Base-by-base conservation (phyloP, 1,284 basidiomycete genomes). In the Vanrija humicola region DNA sequence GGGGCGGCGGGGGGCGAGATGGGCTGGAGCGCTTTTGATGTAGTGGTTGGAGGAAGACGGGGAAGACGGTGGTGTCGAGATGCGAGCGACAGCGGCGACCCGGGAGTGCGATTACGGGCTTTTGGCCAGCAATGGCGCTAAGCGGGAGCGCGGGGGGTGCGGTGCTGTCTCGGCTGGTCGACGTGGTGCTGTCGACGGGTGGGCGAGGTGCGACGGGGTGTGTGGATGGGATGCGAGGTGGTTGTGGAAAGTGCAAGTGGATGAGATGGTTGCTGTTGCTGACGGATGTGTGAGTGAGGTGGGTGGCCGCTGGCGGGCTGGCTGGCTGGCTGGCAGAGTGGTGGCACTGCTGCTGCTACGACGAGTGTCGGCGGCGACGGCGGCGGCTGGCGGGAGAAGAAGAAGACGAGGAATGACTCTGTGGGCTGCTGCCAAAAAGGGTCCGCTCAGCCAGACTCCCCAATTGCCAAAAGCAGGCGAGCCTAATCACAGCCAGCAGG, bases 281-380 rank as follows among this genome's bases (percentile, higher is more conserved):
- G 34, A 34, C 34, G 34, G 34, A 34, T 34, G 9, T 34, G 9
- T 34, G 34, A 12, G 28, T 28, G 28, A 28, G 28, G 3, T 7
- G 28, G 28, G 28, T 6, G 3, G 28, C 28, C 3, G 28, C 28
- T 34, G 34, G 34, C 34, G 7, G 12, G 2, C 21, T 23, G 34
- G 34, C 12, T 34, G 19, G 50, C 2, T 7, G 28, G 29, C 9
- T 23, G 15, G 25, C 25, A 40, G 39, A 6, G n/a, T 42, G 39
- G 39, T 2, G 6, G 39, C 16, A 10, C n/a, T 16, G 39, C 16
- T 3, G 39, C 6, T 18, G n/a, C 8, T 6, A 6, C 3, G 8
- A 18, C 6, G 52, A 48, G 46, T 5, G 47, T 49, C 52, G 43
- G 52, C 48, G 26, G 21, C 46, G n/a, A 8, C 39, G 21, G 23